Percentiles rank a stretch among this genome's conserved stretches.
Evolutionary conservation across 306 rosid species (phyloP).

Genomic region (Ammopiptanthus mongolicus): DNA sequence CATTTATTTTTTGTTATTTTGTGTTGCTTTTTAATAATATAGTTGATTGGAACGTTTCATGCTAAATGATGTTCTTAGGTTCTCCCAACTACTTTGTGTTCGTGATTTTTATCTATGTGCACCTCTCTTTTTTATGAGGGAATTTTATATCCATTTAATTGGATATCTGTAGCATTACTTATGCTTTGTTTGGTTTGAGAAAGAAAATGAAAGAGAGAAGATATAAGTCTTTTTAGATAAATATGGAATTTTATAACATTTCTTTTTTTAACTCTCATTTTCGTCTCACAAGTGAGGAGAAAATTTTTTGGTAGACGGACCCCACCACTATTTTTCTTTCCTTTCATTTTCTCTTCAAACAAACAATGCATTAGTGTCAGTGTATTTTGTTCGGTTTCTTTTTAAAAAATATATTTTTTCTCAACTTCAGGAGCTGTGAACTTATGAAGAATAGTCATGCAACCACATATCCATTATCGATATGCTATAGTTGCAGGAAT

Average conservation of each 20-base stretch:
- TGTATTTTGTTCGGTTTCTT: not conserved
- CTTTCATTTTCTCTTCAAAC: no score
- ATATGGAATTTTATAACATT: no score
- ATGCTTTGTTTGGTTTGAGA: no score
- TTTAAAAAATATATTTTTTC: not conserved
- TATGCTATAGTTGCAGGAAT: not conserved
- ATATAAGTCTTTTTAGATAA: no score
- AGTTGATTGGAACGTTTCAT: not conserved
- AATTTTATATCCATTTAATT: not conserved
- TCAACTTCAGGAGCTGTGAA: not conserved
- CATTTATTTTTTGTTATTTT: not conserved
- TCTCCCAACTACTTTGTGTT: not conserved
- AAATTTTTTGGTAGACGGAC: no score
- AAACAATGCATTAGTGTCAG: no score
- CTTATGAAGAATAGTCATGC: not conserved
- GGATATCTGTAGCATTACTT: not conserved
- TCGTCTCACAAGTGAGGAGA: no score
- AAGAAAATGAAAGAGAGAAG: no score
- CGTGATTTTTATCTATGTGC: not conserved
- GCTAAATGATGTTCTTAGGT: not conserved
- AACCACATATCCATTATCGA: not conserved
- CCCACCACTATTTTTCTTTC: no score
- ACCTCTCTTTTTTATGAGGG: not conserved
- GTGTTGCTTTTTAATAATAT: not conserved
- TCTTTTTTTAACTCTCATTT: no score